Conservation (phyloP, 1,284 basidiomycete species). For the Cystobasidium slooffiae region DNA sequence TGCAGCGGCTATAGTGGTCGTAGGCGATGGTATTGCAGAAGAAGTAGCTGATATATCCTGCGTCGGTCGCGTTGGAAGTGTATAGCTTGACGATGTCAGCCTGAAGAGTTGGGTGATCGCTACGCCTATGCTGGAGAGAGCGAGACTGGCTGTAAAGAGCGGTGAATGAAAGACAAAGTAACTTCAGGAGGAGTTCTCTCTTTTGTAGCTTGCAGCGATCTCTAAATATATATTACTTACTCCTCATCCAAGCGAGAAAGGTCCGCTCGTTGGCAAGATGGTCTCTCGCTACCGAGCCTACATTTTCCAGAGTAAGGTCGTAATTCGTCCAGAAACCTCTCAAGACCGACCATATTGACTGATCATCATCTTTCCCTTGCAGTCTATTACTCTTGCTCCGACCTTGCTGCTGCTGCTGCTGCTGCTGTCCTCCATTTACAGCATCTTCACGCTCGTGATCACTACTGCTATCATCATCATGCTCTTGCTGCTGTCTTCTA, state of each 20-base stretch:
- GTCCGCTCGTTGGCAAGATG: conserved; percentile 39
- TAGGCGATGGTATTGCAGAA: neutral
- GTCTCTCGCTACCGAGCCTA: conserved; percentile 40
- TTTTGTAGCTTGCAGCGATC: too few species aligned
- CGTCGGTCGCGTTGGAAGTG: conserved; percentile 14
- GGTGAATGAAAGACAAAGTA: too few species aligned
- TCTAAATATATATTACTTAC: neutral
- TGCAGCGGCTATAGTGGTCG: conserved; percentile 2
- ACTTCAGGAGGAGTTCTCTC: too few species aligned
- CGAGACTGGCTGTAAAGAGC: neutral
- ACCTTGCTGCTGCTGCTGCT: neutral
- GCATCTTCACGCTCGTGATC: neutral
- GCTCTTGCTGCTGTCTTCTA: neutral
- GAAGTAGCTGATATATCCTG: neutral
- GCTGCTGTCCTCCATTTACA: neutral
- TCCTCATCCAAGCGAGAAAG: conserved; percentile 42
- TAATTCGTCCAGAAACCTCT: conserved; percentile 12
- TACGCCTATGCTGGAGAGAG: conserved; percentile 31
- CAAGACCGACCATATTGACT: neutral
- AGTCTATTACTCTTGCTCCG: neutral
- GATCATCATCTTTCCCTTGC: neutral
- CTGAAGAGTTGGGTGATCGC: conserved; percentile 46
- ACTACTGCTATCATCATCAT: neutral
- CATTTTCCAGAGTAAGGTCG: conserved; percentile 34
- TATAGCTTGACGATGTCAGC: conserved; percentile 31